Conservation (phyloP, 345 rosid genomes). For the Populus pruinosa region DNA sequence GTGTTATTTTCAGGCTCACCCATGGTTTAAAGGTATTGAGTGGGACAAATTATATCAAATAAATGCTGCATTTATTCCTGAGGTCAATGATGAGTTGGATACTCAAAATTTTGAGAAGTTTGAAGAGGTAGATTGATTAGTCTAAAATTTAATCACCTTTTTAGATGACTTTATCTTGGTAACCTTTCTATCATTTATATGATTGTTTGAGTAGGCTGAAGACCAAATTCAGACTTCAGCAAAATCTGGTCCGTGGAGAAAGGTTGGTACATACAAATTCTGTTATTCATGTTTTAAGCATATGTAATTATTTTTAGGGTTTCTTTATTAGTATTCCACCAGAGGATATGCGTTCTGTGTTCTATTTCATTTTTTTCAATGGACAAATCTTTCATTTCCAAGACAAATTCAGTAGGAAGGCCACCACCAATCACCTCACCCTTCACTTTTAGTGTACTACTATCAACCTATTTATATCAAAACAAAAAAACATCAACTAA, state of each 20-base stretch:
- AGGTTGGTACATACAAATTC: conserved; percentile 22
- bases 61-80: conserved; percentile 59
- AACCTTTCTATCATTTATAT: neutral
- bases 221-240: conserved; percentile 24
- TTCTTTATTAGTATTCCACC: neutral
- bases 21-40: conserved; percentile 58
- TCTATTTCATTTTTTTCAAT: neutral
- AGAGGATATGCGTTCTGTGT: neutral
- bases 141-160: neutral
- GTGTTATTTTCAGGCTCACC: conserved; percentile 41
- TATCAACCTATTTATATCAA: no score
- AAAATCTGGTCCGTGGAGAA: conserved; percentile 37
- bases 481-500: neutral
- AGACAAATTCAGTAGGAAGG: neutral
- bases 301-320: neutral
- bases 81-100: conserved; percentile 59
- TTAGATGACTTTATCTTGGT: neutral
- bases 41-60: conserved; percentile 59
- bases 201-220: conserved; percentile 21
- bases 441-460: no score
- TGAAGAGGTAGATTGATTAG: conserved; percentile 47
- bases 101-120: conserved; percentile 69
- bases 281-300: neutral
- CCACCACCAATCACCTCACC: no score
- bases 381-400: neutral